Conservation (phyloP, 164 flowering plant genomes). For the Cinnamomum micranthum region DNA sequence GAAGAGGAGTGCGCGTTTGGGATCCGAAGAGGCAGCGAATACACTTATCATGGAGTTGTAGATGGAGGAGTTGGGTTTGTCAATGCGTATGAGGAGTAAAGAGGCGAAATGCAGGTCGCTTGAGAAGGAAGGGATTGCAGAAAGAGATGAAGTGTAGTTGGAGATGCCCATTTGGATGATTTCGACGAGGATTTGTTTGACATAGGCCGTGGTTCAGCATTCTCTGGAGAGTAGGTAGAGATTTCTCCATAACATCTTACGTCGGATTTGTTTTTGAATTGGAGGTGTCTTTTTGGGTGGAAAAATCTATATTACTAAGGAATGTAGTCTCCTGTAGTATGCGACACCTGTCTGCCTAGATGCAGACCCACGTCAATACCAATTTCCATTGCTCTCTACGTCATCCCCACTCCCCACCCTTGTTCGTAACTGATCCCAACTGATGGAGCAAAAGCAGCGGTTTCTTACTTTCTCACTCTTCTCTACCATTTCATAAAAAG, state of each 20-base stretch:
- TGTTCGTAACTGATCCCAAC: no score
- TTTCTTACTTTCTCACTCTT: no score
- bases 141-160: constrained; percentile 13
- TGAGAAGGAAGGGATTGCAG: constrained; percentile 16
- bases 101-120: constrained; percentile 17
- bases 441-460: no score
- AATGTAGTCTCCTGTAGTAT: no score
- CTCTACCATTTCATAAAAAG: no score
- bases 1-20: constrained; percentile 11
- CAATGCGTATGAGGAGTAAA: constrained; percentile 15
- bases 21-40: constrained; percentile 7
- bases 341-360: no score
- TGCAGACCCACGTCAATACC: no score
- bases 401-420: no score
- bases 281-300: no score
- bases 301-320: no score
- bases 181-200: constrained; percentile 18
- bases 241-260: background rate
- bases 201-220: constrained; percentile 15
- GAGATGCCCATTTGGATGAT: constrained; percentile 12
- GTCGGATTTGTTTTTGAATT: no score
- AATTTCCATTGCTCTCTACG: no score
- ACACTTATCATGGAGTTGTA: constrained; percentile 19
- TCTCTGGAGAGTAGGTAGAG: constrained; percentile 14
- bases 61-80: constrained; percentile 12